phyloP scores from a whole-genome alignment of 164 flowering plant species.

The Tinospora cordifolia region DNA sequence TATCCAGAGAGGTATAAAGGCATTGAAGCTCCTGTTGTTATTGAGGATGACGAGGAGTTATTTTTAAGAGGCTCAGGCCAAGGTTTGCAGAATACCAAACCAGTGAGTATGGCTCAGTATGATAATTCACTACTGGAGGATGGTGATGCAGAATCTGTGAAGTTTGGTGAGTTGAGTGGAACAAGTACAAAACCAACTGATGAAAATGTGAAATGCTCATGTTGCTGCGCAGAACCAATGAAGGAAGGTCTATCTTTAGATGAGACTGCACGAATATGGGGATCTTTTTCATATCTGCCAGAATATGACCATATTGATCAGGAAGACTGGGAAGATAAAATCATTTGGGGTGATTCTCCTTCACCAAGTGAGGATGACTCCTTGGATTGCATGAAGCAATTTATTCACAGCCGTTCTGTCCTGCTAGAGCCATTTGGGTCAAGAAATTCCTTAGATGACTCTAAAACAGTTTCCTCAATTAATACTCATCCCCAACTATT shows the following conservation, averaged over 20 bases:
- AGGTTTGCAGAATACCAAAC: constrained; percentile 23
- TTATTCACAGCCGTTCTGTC: constrained; percentile 27
- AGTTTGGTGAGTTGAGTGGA: constrained; percentile 26
- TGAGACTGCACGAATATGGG: constrained; percentile 31
- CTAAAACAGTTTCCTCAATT: constrained; percentile 17
- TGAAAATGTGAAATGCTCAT: constrained; percentile 36
- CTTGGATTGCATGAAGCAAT: constrained; percentile 36
- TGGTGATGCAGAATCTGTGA: constrained; percentile 23
- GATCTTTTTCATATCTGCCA: constrained; percentile 27
- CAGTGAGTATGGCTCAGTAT: constrained; percentile 18
- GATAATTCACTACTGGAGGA: constrained; percentile 18
- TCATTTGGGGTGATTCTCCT: constrained; percentile 74
- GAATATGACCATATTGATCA: constrained; percentile 69
- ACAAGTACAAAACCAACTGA: constrained; percentile 14
- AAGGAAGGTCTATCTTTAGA: constrained; percentile 28
- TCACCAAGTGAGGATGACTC: constrained; percentile 25
- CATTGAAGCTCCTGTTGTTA: constrained; percentile 37
- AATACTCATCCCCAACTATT: constrained; percentile 74
- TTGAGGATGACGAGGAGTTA: constrained; percentile 88
- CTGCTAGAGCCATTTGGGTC: constrained; percentile 58
- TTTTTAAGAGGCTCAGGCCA: constrained; percentile 45
- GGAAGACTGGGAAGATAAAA: constrained; percentile 79
- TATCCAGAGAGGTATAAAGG: constrained; percentile 51
- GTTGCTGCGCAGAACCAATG: constrained; percentile 56
- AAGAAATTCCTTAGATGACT: constrained; percentile 21